Conservation (phyloP, 257 asterid species). For the Scutellaria barbata region DNA sequence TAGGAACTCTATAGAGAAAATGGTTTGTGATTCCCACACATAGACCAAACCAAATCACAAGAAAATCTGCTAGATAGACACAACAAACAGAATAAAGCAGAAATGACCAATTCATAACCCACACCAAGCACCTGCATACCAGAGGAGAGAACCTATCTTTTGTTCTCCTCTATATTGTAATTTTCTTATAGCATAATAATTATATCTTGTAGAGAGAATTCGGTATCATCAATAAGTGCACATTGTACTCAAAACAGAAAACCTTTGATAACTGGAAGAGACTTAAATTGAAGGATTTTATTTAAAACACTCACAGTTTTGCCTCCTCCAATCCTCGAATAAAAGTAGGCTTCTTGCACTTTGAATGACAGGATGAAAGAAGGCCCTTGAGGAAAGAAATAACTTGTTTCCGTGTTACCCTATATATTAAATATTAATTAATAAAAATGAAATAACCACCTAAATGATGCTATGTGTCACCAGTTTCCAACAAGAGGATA, state of each 20-base stretch:
- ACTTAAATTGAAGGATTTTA: conserved; percentile 20
- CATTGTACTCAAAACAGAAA: conserved; percentile 13
- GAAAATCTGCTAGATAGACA: conserved; percentile 2
- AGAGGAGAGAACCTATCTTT: conserved; percentile 14
- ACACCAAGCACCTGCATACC: conserved; percentile 25
- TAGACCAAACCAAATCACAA: conserved; percentile 20
- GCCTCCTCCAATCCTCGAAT: conserved; percentile 85
- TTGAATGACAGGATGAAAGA: conserved; percentile 80
- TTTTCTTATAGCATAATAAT: conserved; percentile 9
- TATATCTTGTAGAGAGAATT: conserved; percentile 23
- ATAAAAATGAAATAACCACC: conserved; percentile 35
- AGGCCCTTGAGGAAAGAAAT: conserved; percentile 88
- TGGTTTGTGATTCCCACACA: conserved; percentile 5
- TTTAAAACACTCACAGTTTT: conserved; percentile 66
- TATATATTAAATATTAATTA: conserved; percentile 42
- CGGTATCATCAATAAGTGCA: conserved; percentile 26
- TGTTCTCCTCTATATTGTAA: conserved; percentile 19
- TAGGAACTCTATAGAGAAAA: neutral
- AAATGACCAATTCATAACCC: conserved; percentile 27
- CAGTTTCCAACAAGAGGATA: conserved; percentile 28
- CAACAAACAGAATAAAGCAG: conserved; percentile 21
- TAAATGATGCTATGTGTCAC: conserved; percentile 22
- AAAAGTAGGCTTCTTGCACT: conserved; percentile 87
- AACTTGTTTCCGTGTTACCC: conserved; percentile 81
- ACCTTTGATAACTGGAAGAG: conserved; percentile 27